Conservation (phyloP, 1,284 basidiomycete genomes). For the Neotropicomus parvogracilis region DNA sequence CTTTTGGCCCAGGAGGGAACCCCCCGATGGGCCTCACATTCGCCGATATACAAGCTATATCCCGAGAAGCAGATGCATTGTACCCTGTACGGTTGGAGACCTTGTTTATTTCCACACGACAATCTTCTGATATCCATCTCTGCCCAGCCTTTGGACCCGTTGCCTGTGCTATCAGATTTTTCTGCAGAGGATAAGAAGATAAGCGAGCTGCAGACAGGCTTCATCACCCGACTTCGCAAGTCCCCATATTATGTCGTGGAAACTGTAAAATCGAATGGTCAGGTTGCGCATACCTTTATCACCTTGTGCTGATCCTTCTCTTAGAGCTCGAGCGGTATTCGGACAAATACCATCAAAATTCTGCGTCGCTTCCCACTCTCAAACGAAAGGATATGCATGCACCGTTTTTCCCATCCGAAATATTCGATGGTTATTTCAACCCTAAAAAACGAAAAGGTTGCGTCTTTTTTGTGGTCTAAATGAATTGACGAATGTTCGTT, state of each 20-base stretch:
- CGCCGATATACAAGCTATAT: constrained; percentile 70
- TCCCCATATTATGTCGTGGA: constrained; percentile 76
- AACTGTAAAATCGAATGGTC: constrained; percentile 61
- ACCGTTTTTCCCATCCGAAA: constrained; percentile 72
- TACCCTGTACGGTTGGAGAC: constrained; percentile 62
- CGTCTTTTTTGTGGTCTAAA: not conserved
- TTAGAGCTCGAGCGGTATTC: constrained; percentile 72
- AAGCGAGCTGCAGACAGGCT: constrained; percentile 63
- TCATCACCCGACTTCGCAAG: constrained; percentile 56
- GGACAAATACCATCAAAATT: constrained; percentile 71
- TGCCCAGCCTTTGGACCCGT: constrained; percentile 50
- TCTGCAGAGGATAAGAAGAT: constrained; percentile 61
- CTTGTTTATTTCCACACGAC: constrained; percentile 13
- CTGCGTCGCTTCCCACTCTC: constrained; percentile 55
- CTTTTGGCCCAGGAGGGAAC: constrained; percentile 46
- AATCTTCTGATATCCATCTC: constrained; percentile 22
- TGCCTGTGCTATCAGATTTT: constrained; percentile 63
- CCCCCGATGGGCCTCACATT: constrained; percentile 78
- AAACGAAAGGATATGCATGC: constrained; percentile 66
- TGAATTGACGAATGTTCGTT: not conserved
- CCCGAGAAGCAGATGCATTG: constrained; percentile 66
- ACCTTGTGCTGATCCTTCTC: constrained; percentile 1
- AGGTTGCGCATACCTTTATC: not conserved
- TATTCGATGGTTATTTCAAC: constrained; percentile 76
- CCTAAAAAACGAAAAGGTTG: constrained; percentile 57